Conservation (phyloP, 2,329 filamentous ascomycete species). For the Aschersonia sp. region DNA sequence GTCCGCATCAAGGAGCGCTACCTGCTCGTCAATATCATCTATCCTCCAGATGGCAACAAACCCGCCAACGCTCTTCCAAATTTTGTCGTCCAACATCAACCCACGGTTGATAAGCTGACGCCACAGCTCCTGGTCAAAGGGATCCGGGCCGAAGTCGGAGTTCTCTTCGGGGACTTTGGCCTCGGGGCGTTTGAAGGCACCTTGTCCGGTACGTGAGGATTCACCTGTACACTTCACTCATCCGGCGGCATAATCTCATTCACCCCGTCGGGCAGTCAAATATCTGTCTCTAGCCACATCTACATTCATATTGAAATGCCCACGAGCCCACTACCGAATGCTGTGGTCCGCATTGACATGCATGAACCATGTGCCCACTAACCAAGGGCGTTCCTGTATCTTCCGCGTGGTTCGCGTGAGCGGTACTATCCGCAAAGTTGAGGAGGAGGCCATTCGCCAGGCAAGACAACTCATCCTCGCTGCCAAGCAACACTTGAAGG, state of each 20-base stretch:
- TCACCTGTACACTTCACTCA: background rate
- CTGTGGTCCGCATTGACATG: conserved; percentile 84
- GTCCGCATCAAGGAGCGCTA: conserved; percentile 95
- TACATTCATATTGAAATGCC: conserved; percentile 78
- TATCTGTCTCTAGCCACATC: conserved; percentile 87
- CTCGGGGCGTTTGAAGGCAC: conserved; percentile 56
- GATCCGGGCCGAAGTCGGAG: conserved; percentile 54
- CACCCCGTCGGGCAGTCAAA: conserved; percentile 48
- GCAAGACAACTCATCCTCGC: conserved; percentile 58
- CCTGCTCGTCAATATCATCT: conserved; percentile 85
- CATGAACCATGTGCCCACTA: conserved; percentile 53
- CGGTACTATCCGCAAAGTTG: conserved; percentile 83
- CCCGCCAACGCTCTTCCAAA: conserved; percentile 29
- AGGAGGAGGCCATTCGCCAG: conserved; percentile 74
- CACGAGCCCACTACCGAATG: conserved; percentile 68
- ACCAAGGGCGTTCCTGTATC: conserved; percentile 50
- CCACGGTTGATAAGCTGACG: conserved; percentile 59
- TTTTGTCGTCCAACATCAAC: conserved; percentile 62
- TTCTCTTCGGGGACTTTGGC: conserved; percentile 81
- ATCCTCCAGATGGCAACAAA: conserved; percentile 43
- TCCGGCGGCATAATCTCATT: background rate
- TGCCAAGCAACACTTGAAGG: conserved; percentile 31
- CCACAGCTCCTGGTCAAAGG: conserved; percentile 49
- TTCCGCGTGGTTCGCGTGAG: conserved; percentile 77
- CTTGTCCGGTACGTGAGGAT: conserved; percentile 41